Conservation (phyloP, 2,329 filamentous ascomycete species). For the Sclerotinia sclerotiorum region DNA sequence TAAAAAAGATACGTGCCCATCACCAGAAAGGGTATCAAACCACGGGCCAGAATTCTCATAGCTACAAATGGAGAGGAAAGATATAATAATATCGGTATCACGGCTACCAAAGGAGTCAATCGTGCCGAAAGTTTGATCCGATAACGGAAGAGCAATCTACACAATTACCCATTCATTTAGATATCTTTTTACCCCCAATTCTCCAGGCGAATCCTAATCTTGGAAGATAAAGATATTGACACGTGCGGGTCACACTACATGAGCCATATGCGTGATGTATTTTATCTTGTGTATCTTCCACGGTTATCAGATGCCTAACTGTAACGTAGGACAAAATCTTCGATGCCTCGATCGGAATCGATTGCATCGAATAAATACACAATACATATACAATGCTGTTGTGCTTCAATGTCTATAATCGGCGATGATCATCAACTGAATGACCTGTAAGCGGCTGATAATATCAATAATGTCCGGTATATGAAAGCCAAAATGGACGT, state of each 20-base stretch:
- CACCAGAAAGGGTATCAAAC: not conserved
- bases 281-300: not conserved
- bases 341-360: conserved; percentile 6
- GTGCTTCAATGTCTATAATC: conserved; percentile 5
- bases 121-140: not conserved
- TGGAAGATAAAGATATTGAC: conserved; percentile 17
- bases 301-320: conserved; percentile 21
- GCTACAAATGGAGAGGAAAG: not conserved
- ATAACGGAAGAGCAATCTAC: not conserved
- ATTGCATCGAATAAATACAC: not conserved
- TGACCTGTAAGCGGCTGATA: not conserved
- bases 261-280: conserved; percentile 4
- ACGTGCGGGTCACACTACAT: conserved; percentile 20
- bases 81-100: not conserved
- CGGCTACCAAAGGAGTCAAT: not conserved
- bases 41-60: not conserved
- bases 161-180: not conserved
- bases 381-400: not conserved
- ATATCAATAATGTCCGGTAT: conserved; percentile 2
- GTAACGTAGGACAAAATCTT: conserved; percentile 12
- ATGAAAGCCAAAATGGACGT: not conserved
- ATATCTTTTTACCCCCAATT: not conserved
- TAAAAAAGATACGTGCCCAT: not conserved
- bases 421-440: conserved; percentile 8
- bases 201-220: not conserved